Evolutionary conservation across 2,329 filamentous ascomycete genomes (phyloP).

Genomic region (Monilinia aucupariae): DNA sequence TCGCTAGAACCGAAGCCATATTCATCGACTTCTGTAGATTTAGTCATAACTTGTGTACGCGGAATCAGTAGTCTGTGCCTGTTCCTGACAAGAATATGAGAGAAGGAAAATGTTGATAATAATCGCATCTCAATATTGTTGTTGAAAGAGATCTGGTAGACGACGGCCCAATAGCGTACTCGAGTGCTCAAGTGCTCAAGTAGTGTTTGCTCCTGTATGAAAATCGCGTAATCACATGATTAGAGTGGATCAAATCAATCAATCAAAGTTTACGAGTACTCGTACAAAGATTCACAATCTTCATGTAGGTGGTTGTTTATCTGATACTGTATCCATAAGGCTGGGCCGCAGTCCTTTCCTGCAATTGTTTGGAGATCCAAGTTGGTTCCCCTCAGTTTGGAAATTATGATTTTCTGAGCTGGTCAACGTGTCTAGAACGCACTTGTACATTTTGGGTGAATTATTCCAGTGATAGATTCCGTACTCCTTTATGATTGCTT

Average conservation of each 20-base stretch:
- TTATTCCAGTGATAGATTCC: neutral
- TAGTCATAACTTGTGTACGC: neutral
- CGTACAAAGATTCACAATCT: neutral
- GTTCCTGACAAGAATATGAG: neutral
- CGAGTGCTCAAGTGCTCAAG: no score
- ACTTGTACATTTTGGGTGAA: neutral
- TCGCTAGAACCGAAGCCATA: slow-evolving; percentile 24
- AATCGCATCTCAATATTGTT: neutral
- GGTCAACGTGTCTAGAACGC: neutral
- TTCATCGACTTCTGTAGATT: slow-evolving; percentile 15
- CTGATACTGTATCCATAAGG: no score
- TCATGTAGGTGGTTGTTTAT: neutral
- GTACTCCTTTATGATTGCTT: neutral
- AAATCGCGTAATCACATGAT: neutral
- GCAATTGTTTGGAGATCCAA: neutral
- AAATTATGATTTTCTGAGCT: neutral
- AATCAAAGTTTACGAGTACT: neutral
- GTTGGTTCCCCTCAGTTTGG: neutral
- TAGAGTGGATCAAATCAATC: neutral
- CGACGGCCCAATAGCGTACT: no score
- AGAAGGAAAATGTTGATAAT: neutral
- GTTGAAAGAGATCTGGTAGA: neutral
- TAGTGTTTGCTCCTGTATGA: neutral
- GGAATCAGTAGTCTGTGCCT: neutral
- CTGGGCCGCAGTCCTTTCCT: neutral